Conservation (phyloP, 352 stramenopile genomes). For the Phytophthora macrochlamydospora region DNA sequence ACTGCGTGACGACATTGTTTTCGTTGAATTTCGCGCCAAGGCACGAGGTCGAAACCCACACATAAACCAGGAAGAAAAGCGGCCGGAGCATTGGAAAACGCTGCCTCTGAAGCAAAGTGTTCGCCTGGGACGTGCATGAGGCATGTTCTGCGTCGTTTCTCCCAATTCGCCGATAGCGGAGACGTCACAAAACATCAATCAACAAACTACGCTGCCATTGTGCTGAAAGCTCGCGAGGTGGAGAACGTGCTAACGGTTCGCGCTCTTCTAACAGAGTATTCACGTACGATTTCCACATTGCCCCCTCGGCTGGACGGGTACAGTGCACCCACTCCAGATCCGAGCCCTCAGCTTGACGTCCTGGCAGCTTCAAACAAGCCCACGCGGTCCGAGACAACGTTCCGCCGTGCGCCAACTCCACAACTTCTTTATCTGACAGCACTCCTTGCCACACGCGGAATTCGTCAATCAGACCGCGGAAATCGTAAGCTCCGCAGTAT, state of each 20-base stretch:
- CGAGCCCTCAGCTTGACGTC: conserved; percentile 5
- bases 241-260: neutral
- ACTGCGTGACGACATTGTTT: conserved; percentile 33
- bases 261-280: neutral
- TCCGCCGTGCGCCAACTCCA: conserved; percentile 7
- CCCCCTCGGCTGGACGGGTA: conserved; percentile 10
- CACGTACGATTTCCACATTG: neutral
- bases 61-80: conserved; percentile 1
- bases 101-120: neutral
- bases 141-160: neutral
- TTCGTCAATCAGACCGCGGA: conserved; percentile 41
- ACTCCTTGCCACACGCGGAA: conserved; percentile 38
- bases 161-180: neutral
- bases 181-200: neutral
- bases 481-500: conserved; percentile 28
- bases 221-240: too few relatives aligned
- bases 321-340: conserved; percentile 14
- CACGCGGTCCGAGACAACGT: conserved; percentile 9
- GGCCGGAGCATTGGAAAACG: conserved; percentile 1
- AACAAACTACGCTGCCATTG: neutral
- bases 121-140: neutral
- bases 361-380: conserved; percentile 18
- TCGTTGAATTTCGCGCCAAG: conserved; percentile 15
- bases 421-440: conserved; percentile 12
- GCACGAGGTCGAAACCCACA: neutral